Evolutionary conservation across 116 monocot species (phyloP).

Genomic region (Dioscorea cayenensis): DNA sequence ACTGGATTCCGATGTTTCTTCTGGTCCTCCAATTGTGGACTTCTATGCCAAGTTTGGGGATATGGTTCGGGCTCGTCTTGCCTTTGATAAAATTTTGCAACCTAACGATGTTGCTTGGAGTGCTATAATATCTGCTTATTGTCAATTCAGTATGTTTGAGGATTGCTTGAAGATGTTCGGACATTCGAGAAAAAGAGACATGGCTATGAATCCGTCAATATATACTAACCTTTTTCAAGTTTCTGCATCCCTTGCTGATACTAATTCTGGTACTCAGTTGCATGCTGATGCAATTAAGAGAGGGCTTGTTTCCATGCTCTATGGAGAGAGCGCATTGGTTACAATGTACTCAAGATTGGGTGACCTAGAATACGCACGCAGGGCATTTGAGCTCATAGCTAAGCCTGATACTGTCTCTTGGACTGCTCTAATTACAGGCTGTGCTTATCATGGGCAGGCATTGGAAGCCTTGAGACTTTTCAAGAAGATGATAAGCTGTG

Average conservation of each 20-base stretch:
- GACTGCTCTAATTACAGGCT: conserved; percentile 26
- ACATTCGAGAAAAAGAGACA: conserved; percentile 3
- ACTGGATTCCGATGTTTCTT: conserved; percentile 22
- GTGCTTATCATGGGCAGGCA: conserved; percentile 29
- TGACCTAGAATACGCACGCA: conserved; percentile 15
- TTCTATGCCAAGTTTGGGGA: conserved; percentile 16
- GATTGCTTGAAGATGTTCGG: conserved; percentile 16
- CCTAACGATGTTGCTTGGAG: conserved; percentile 29
- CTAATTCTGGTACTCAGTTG: conserved; percentile 28
- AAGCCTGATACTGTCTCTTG: conserved; percentile 32
- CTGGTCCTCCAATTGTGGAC: conserved; percentile 20
- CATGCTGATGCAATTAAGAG: conserved; percentile 31
- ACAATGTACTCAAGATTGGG: conserved; percentile 30
- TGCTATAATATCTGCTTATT: conserved; percentile 17
- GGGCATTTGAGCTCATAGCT: conserved; percentile 17
- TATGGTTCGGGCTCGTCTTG: conserved; percentile 13
- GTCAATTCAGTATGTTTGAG: conserved; percentile 9
- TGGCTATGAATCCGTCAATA: conserved; percentile 7
- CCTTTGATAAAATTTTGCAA: conserved; percentile 11
- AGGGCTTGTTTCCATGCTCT: conserved; percentile 20
- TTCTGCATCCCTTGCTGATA: conserved; percentile 18
- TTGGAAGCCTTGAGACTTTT: conserved; percentile 19
- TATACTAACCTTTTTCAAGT: conserved; percentile 24
- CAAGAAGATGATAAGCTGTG: conserved; percentile 14
- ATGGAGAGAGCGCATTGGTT: conserved; percentile 29